Evolutionary conservation across 2,329 filamentous ascomycete species (phyloP).

Genomic region (Fusarium dlaminii): DNA sequence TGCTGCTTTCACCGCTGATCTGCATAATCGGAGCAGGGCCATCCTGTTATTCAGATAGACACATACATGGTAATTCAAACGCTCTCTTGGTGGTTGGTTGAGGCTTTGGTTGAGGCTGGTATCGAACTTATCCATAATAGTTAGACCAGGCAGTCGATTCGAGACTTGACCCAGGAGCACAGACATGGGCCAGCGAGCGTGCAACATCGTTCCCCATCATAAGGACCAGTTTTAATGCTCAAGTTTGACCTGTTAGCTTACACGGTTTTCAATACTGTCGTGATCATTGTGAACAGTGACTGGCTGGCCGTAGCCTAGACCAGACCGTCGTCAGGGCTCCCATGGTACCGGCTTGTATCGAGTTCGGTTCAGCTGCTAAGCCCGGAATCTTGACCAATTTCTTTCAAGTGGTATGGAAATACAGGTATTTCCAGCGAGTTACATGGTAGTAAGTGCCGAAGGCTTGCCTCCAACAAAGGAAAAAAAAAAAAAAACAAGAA

Average conservation of each 20-base stretch:
- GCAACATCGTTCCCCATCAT: not conserved
- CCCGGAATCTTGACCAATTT: not conserved
- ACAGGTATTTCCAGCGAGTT: not conserved
- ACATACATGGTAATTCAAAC: not conserved
- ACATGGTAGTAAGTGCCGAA: not conserved
- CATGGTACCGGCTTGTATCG: constrained; percentile 1
- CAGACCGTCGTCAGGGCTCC: not conserved
- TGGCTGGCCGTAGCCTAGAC: constrained; percentile 10
- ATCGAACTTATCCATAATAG: not conserved
- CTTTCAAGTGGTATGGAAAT: not conserved
- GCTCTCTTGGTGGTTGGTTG: not conserved
- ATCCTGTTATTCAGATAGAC: not conserved
- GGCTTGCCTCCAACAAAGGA: not conserved
- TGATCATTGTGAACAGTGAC: constrained; percentile 1
- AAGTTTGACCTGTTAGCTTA: constrained; percentile 29
- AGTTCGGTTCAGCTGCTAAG: not conserved
- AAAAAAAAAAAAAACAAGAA: too few species aligned
- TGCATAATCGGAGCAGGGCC: not conserved
- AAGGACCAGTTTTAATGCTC: constrained; percentile 2
- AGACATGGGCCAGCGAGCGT: not conserved
- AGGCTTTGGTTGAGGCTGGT: constrained; percentile 14
- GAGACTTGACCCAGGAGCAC: constrained; percentile 12
- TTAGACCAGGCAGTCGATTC: not conserved
- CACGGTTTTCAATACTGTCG: constrained; percentile 14
- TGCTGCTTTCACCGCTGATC: constrained; percentile 9